These are phyloP conservation scores for Cyclotella atomus DNA, from an alignment of 108 stramenopile species.

Conservation along the genomic window DNA sequence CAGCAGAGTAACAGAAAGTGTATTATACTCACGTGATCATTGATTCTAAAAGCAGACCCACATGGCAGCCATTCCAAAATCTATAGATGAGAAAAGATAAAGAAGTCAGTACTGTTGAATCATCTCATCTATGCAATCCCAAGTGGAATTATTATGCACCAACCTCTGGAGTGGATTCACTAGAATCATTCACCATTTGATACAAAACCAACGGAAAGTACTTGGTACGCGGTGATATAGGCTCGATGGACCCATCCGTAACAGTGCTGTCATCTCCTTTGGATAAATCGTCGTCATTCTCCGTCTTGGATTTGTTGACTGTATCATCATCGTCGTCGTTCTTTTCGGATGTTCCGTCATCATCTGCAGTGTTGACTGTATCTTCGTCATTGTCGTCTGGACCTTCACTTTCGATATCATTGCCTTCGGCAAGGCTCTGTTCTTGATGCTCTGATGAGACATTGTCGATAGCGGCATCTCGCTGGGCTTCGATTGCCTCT, in stretches of 20 bases:
- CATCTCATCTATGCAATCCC: too few species aligned
- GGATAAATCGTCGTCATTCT: too few species aligned
- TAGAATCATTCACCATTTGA: slow-evolving; percentile 10
- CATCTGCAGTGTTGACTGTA: background rate
- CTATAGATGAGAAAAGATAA: background rate
- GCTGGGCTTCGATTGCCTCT: background rate
- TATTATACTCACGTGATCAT: slow-evolving; percentile 5
- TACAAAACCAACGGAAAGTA: background rate
- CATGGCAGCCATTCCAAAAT: slow-evolving; percentile 10
- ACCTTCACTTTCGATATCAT: background rate
- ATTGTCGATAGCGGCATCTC: background rate
- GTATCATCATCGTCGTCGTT: background rate
- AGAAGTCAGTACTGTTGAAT: background rate
- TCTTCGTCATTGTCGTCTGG: background rate
- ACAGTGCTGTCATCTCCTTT: too few species aligned
- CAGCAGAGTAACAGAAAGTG: too few species aligned
- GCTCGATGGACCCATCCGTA: too few species aligned
- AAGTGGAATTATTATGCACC: too few species aligned
- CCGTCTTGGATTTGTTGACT: background rate
- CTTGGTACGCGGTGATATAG: background rate
- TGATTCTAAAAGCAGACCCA: slow-evolving; percentile 10
- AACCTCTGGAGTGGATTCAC: slow-evolving; percentile 1
- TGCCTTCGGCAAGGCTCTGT: too few species aligned
- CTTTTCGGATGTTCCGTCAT: background rate
- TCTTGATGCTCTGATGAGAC: background rate